Percentiles rank a stretch among this genome's conserved stretches.
Conservation (phyloP, 1,284 basidiomycete genomes). For the Marasmius oreades region DNA sequence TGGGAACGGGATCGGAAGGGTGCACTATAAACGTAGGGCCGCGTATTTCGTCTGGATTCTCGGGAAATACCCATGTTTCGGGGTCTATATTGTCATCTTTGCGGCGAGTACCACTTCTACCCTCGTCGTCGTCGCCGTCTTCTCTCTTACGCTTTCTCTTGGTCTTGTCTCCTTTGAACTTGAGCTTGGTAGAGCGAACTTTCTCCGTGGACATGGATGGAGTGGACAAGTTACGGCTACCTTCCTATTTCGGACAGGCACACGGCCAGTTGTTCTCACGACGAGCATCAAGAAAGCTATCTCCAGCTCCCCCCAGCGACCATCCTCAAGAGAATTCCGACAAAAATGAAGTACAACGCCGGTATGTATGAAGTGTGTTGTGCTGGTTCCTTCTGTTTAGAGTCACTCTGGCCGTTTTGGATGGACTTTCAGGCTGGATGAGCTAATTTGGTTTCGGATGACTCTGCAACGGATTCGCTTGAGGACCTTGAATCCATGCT, state of each 20-base stretch:
- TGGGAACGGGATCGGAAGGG: constrained; percentile 69
- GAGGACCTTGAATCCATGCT: no score
- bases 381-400: constrained; percentile 19
- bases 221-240: no score
- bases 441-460: constrained; percentile 38
- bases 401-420: constrained; percentile 23
- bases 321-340: not conserved
- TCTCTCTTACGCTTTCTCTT: constrained; percentile 79
- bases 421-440: constrained; percentile 52
- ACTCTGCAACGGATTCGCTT: not conserved
- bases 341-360: constrained; percentile 74
- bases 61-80: constrained; percentile 78
- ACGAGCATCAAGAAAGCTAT: not conserved
- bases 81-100: constrained; percentile 60
- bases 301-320: not conserved
- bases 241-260: not conserved
- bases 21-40: constrained; percentile 82
- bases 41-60: constrained; percentile 67
- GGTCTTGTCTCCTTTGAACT: constrained; percentile 83
- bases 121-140: constrained; percentile 44
- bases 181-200: constrained; percentile 67
- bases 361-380: constrained; percentile 48
- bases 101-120: constrained; percentile 43
- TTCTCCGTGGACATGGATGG: constrained; percentile 44
- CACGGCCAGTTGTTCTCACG: not conserved